phyloP scores from a whole-genome alignment of 2,329 filamentous ascomycete genomes.

The Periconia sp. region DNA sequence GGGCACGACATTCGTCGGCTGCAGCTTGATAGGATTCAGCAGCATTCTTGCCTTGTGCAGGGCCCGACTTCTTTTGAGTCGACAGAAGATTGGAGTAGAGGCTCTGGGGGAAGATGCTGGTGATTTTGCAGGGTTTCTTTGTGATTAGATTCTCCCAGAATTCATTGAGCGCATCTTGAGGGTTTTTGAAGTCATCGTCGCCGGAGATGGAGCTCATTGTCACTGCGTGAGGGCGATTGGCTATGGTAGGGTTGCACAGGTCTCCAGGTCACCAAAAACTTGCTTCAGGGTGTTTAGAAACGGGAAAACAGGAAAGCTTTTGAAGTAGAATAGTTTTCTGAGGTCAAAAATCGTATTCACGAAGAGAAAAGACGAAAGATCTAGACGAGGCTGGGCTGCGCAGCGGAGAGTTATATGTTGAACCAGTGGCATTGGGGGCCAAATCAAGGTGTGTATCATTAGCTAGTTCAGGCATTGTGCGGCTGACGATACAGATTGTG shows the following conservation, averaged over 20 bases:
- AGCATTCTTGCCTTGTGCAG: constrained; percentile 64
- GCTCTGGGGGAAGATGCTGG: constrained; percentile 71
- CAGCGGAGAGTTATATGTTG: constrained; percentile 1
- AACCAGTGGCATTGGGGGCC: constrained; percentile 12
- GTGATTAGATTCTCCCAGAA: constrained; percentile 74
- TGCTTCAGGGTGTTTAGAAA: background rate
- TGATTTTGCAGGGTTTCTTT: constrained; percentile 74
- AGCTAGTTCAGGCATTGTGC: constrained; percentile 9
- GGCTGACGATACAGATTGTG: constrained; percentile 5
- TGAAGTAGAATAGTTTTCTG: background rate
- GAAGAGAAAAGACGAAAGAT: background rate
- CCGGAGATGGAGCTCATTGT: constrained; percentile 25
- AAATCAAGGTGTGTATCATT: constrained; percentile 8
- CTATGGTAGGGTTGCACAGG: background rate
- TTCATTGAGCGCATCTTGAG: constrained; percentile 70
- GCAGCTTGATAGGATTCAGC: constrained; percentile 75
- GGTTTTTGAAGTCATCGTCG: constrained; percentile 37
- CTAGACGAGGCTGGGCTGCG: constrained; percentile 3
- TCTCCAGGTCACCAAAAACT: background rate
- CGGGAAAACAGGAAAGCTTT: background rate
- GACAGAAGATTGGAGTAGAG: constrained; percentile 60
- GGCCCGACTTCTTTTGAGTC: constrained; percentile 49
- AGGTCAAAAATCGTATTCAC: no score
- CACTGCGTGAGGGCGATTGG: background rate
- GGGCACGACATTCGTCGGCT: constrained; percentile 68